Conservation (phyloP, 768 basidiomycete species). For the Boletellus ananiceps region DNA sequence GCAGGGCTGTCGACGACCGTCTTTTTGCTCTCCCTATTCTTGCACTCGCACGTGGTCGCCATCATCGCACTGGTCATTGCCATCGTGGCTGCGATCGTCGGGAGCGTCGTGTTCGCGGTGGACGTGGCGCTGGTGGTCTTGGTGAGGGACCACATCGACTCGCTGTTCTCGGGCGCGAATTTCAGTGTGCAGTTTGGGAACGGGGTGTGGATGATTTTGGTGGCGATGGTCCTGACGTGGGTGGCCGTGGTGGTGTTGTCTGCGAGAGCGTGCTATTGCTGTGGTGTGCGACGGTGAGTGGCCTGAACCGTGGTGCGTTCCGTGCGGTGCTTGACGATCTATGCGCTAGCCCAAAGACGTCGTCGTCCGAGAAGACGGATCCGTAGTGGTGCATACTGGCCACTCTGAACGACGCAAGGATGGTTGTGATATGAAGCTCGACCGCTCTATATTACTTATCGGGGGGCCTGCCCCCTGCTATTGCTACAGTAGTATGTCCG, state of each 20-base stretch:
- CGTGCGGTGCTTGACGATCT: slow-evolving; percentile 4
- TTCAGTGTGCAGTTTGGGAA: slow-evolving; percentile 58
- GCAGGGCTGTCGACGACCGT: slow-evolving; percentile 55
- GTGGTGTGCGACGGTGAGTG: slow-evolving; percentile 50
- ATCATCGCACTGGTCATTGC: slow-evolving; percentile 56
- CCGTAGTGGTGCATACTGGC: background rate
- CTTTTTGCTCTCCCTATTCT: slow-evolving; percentile 51
- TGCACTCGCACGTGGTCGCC: slow-evolving; percentile 49
- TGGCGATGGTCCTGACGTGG: slow-evolving; percentile 54
- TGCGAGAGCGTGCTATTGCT: slow-evolving; percentile 62
- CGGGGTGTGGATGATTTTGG: slow-evolving; percentile 69
- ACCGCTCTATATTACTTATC: too few species aligned
- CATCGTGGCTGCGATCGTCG: slow-evolving; percentile 53
- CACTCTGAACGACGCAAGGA: slow-evolving; percentile 1
- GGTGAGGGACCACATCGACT: slow-evolving; percentile 41
- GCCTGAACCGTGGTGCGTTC: too few species aligned
- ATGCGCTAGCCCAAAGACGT: slow-evolving; percentile 5
- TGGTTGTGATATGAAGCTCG: background rate
- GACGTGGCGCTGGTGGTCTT: slow-evolving; percentile 61
- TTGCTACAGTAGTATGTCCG: slow-evolving; percentile 17
- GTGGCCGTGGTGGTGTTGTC: slow-evolving; percentile 56
- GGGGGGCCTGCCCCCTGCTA: background rate
- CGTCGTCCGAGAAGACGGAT: background rate
- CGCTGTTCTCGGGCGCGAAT: slow-evolving; percentile 33
- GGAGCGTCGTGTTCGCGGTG: slow-evolving; percentile 51